These are phyloP conservation scores for Fusarium beomiforme DNA, from an alignment of 2,329 filamentous ascomycete genomes.

Conservation along the genomic window DNA sequence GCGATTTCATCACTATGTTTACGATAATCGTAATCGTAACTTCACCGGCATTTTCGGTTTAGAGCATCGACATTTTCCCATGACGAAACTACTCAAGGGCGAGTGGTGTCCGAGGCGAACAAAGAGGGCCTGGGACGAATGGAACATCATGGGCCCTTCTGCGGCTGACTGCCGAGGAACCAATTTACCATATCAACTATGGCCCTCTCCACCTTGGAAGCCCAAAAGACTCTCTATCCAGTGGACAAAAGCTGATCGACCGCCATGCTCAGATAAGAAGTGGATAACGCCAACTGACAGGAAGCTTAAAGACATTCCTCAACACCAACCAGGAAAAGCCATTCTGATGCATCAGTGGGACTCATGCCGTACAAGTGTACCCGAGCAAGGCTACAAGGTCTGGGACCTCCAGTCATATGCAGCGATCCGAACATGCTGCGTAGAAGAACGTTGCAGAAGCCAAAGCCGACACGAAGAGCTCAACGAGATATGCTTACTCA, in stretches of 20 bases:
- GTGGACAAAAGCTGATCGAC: neutral
- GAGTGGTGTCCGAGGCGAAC: neutral
- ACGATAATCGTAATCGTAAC: neutral
- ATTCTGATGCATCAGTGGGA: neutral
- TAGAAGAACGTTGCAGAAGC: neutral
- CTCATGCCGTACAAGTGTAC: neutral
- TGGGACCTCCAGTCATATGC: neutral
- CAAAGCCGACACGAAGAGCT: neutral
- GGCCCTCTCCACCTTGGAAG: neutral
- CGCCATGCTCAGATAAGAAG: neutral
- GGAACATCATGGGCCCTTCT: neutral
- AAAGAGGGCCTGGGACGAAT: neutral
- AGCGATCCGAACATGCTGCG: neutral
- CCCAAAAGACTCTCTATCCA: neutral
- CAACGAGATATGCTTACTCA: neutral
- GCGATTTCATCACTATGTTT: neutral
- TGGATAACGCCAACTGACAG: neutral
- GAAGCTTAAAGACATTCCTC: fast-evolving
- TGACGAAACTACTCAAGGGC: neutral
- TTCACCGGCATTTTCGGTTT: neutral
- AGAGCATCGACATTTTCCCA: neutral
- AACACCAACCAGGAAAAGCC: neutral
- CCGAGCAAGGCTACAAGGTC: neutral
- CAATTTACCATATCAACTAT: neutral
- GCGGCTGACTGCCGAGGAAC: neutral